Evolutionary conservation across 352 stramenopile genomes (phyloP), one percentile per base, ranked within the genome.

Genomic region (Phytophthora vignae): DNA sequence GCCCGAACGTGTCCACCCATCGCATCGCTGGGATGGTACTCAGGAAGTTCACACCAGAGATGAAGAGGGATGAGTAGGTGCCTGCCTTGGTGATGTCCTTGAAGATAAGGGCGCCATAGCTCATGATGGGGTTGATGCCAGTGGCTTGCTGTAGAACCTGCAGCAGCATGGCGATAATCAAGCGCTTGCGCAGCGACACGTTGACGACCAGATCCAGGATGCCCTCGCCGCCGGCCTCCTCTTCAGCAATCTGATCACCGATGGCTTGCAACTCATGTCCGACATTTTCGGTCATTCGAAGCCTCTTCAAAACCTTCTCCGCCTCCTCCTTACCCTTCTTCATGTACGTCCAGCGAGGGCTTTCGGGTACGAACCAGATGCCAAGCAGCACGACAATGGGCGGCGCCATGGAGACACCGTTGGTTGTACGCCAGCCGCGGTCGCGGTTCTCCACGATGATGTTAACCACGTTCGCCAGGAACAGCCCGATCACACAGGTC

Each of bases 101-200:
- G 71, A 84, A 81, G 67, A 83, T 83, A n/a, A 74, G 62, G 4
- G 73, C 76, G 31, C 76, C 73, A 36, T 83, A 80, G 40, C 62
- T 76, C 64, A 80, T 77, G 33, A 80, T 74, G 33, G 69, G 64
- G 55, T 80, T 80, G 61, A 80, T 76, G 22, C 73, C 73, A 15
- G 74, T 81, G 12, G 69, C 74, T 56, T 81, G 74, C 55, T 81
- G 74, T 19, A 81, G 46, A 31, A 81, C 60, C 44, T 81, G 74
- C 15, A 81, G 55, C 6, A 70, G 1, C 73, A 80, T 80, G 29
- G 73, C 73, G 36, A 73, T 75, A 7, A 77, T 21, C 25, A 79
- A 50, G 22, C 74, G 70, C 29, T 76, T 74, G 19, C 63, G 52
- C n/a, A 81, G 33, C 0, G 65, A 74, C 33, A 59, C 67, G 22